These are phyloP conservation scores for Trypanosoma lewisi DNA, from an alignment of 208 protist species.

Conservation along the genomic window DNA sequence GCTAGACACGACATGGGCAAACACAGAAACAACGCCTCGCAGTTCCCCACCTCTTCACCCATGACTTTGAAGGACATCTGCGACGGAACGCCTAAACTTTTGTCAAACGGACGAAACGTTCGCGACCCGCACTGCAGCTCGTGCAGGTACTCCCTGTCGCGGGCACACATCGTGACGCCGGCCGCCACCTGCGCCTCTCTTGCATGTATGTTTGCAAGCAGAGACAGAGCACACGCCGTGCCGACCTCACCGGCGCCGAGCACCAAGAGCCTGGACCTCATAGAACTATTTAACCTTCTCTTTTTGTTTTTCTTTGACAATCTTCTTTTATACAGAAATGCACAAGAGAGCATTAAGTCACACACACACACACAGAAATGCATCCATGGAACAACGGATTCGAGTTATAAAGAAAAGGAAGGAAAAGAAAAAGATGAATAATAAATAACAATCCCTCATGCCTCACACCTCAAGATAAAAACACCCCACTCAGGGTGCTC, in stretches of 20 bases:
- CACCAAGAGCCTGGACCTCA: slow-evolving; percentile 29
- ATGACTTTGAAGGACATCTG: slow-evolving; percentile 20
- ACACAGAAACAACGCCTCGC: slow-evolving; percentile 23
- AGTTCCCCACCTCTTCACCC: slow-evolving; percentile 3
- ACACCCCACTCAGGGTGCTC: too few relatives aligned
- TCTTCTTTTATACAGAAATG: not conserved
- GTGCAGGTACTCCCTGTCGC: slow-evolving; percentile 28
- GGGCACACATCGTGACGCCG: slow-evolving; percentile 22
- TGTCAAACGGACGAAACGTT: slow-evolving; percentile 14
- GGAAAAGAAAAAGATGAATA: slow-evolving; percentile 10
- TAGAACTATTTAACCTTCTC: not conserved
- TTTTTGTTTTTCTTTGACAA: not conserved
- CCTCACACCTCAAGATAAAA: too few relatives aligned
- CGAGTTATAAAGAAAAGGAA: not conserved
- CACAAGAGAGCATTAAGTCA: too few relatives aligned
- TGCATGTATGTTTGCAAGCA: slow-evolving; percentile 29
- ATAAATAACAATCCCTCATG: not conserved
- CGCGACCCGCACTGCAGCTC: slow-evolving; percentile 23
- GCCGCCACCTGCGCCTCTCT: not conserved
- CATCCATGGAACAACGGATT: too few relatives aligned
- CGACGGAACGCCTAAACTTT: slow-evolving; percentile 13
- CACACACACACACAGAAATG: slow-evolving; percentile 13
- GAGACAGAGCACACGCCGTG: slow-evolving; percentile 61
- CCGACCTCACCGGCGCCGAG: slow-evolving; percentile 71
- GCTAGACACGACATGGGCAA: slow-evolving; percentile 31